These are phyloP conservation scores for Lentinula sp. DNA, from an alignment of 768 basidiomycete species.

Conservation along the genomic window DNA sequence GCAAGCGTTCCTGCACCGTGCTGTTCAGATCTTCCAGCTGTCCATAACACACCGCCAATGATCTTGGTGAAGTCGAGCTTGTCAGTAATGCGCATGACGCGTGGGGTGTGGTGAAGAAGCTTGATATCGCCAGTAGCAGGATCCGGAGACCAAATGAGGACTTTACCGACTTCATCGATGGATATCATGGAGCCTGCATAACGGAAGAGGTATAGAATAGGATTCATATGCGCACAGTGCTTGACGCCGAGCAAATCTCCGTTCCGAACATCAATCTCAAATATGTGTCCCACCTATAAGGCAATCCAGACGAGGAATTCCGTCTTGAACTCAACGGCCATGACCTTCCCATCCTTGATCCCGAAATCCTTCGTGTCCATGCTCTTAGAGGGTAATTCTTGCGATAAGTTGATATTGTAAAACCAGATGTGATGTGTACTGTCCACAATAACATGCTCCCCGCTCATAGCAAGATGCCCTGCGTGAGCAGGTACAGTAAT, in stretches of 20 bases:
- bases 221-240: conserved; percentile 54
- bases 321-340: conserved; percentile 73
- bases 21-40: conserved; percentile 52
- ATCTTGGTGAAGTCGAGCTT: conserved; percentile 77
- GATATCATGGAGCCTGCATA: conserved; percentile 66
- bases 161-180: conserved; percentile 82
- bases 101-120: conserved; percentile 43
- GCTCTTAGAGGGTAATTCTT: conserved; percentile 36
- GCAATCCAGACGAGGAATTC: conserved; percentile 72
- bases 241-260: conserved; percentile 54
- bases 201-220: conserved; percentile 73
- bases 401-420: conserved; percentile 48
- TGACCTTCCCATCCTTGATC: conserved; percentile 64
- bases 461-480: conserved; percentile 50
- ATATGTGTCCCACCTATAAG: conserved; percentile 83
- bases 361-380: conserved; percentile 61
- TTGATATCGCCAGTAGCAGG: conserved; percentile 24
- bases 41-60: conserved; percentile 79
- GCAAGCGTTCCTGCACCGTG: conserved; percentile 30
- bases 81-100: conserved; percentile 66
- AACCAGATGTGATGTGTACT: conserved; percentile 53
- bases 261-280: conserved; percentile 67
- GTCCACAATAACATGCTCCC: conserved; percentile 47
- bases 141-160: conserved; percentile 61
- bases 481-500: conserved; percentile 56